Conservation (phyloP, 331 rosid genomes). For the Malus hybrid region DNA sequence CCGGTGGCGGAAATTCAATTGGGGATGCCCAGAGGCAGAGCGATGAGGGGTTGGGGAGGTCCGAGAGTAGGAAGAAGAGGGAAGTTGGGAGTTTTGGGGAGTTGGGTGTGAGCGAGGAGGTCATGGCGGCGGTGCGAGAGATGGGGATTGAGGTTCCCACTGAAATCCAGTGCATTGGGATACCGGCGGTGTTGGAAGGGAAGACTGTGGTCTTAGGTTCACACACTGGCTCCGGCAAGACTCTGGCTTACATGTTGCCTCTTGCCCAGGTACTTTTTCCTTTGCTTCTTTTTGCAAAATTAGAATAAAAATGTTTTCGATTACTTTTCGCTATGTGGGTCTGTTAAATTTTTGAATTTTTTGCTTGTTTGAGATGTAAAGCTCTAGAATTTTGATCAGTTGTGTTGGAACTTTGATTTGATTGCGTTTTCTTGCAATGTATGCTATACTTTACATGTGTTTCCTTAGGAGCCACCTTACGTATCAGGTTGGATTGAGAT, state of each 20-base stretch:
- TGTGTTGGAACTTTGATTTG: not conserved
- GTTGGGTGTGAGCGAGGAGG: constrained; percentile 69
- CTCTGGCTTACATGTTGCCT: constrained; percentile 89
- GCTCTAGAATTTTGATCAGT: not conserved
- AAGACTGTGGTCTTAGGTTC: constrained; percentile 87
- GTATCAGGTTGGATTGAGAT: not conserved
- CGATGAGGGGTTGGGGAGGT: constrained; percentile 23
- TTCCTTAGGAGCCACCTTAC: not conserved
- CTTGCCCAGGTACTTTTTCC: constrained; percentile 64
- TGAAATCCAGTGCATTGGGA: constrained; percentile 87
- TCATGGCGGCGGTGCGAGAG: constrained; percentile 71
- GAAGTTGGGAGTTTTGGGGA: constrained; percentile 56
- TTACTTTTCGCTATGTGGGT: not conserved
- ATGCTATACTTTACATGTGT: not conserved
- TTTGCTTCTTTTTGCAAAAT: not conserved
- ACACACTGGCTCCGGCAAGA: constrained; percentile 95
- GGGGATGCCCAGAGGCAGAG: constrained; percentile 6
- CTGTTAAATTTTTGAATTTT: not conserved
- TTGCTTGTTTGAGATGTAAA: not conserved
- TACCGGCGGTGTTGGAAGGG: constrained; percentile 77
- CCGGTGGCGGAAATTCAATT: not conserved
- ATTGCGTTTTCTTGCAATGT: not conserved
- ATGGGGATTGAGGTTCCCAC: constrained; percentile 77
- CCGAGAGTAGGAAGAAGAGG: constrained; percentile 31
- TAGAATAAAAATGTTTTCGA: not conserved